These are phyloP conservation scores for Mycena venus DNA, from an alignment of 768 basidiomycete genomes.

Conservation along the genomic window DNA sequence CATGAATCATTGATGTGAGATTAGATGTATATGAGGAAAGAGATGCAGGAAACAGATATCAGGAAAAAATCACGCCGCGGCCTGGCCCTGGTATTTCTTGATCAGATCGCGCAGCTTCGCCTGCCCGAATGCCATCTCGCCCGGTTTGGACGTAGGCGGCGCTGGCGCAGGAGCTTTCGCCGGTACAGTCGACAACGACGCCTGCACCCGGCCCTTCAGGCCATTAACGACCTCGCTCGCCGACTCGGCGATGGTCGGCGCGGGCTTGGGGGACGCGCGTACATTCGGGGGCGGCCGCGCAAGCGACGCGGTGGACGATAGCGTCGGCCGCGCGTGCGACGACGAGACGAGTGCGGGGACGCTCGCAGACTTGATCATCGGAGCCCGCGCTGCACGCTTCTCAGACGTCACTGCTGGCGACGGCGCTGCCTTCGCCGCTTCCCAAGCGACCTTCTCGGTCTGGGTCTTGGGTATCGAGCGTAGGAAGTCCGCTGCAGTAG, in stretches of 20 bases:
- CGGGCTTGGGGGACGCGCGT: constrained; percentile 45
- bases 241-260: constrained; percentile 52
- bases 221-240: constrained; percentile 31
- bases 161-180: constrained; percentile 33
- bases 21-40: not conserved
- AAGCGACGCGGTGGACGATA: constrained; percentile 84
- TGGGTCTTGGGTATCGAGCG: constrained; percentile 18
- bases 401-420: not conserved
- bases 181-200: constrained; percentile 25
- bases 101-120: constrained; percentile 83
- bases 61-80: constrained; percentile 30
- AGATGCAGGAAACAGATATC: not conserved
- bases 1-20: not conserved
- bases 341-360: constrained; percentile 79
- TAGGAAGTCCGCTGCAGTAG: constrained; percentile 17
- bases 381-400: constrained; percentile 37
- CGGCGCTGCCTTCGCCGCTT: not conserved
- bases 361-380: constrained; percentile 70
- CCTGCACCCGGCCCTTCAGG: constrained; percentile 32
- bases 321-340: constrained; percentile 78
- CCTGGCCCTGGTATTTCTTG: constrained; percentile 79
- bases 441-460: not conserved
- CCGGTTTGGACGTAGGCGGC: constrained; percentile 39
- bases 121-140: constrained; percentile 81
- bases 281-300: constrained; percentile 55